These are phyloP conservation scores for Clonostachys rhizophaga DNA, from an alignment of 2,329 filamentous ascomycete genomes.

Conservation along the genomic window DNA sequence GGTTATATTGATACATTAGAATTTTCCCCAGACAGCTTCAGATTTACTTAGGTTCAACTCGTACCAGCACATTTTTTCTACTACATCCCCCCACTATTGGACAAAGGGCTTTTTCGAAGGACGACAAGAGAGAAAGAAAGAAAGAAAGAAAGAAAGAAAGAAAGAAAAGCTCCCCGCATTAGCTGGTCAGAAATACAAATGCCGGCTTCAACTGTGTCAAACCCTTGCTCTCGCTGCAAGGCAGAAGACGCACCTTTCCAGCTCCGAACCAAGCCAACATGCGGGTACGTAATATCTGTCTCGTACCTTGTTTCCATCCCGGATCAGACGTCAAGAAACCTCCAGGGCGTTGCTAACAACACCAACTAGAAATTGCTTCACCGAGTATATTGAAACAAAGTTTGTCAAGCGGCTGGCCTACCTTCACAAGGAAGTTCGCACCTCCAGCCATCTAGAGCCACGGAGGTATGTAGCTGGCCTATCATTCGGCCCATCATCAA, in stretches of 20 bases:
- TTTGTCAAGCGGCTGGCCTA: conserved; percentile 65
- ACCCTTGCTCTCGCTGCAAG: conserved; percentile 25
- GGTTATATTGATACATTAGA: too few species aligned
- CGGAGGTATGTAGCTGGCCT: conserved; percentile 66
- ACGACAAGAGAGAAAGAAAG: too few species aligned
- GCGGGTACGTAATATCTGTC: conserved; percentile 15
- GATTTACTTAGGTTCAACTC: too few species aligned
- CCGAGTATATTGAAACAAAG: conserved; percentile 73
- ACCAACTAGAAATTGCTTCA: conserved; percentile 58
- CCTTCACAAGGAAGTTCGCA: conserved; percentile 42
- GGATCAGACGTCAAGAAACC: background rate
- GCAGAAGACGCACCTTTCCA: conserved; percentile 16
- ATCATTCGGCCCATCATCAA: conserved; percentile 79
- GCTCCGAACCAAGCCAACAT: conserved; percentile 22
- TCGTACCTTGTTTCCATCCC: background rate
- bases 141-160: too few species aligned
- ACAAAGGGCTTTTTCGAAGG: too few species aligned
- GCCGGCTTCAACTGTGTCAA: conserved; percentile 4
- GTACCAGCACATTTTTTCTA: too few species aligned
- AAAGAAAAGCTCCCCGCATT: too few species aligned
- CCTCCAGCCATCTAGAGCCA: conserved; percentile 21
- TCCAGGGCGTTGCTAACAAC: background rate
- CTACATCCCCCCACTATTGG: too few species aligned
- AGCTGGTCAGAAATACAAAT: conserved; percentile 1
- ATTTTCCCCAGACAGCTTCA: too few species aligned